phyloP scores from a whole-genome alignment of 306 rosid genomes.

The Sicyos edulis region DNA sequence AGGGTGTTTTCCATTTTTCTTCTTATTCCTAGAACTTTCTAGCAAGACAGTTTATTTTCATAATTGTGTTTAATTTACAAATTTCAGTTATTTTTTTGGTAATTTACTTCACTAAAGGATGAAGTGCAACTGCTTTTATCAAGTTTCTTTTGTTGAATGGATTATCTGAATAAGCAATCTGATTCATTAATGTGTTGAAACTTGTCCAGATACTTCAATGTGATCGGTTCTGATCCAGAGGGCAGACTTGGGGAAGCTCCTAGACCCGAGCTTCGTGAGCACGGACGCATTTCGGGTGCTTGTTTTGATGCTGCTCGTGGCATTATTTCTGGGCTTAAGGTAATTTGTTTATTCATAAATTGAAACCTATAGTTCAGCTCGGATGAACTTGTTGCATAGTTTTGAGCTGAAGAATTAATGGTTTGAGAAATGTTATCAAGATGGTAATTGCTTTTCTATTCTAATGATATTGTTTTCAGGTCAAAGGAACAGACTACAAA shows the following conservation, averaged over 20 bases:
- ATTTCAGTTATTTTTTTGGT: no score
- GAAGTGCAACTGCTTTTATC: neutral
- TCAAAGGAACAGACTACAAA: conserved; percentile 76
- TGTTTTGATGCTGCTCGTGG: conserved; percentile 94
- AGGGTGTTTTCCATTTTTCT: neutral
- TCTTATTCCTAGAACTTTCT: neutral
- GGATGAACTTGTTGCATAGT: neutral
- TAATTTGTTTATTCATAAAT: conserved; percentile 18
- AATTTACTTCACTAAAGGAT: neutral
- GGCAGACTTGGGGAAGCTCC: conserved; percentile 98
- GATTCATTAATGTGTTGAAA: conserved; percentile 3
- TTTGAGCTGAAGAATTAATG: neutral
- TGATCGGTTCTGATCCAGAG: conserved; percentile 87
- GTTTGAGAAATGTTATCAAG: no score
- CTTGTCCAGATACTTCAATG: conserved; percentile 75
- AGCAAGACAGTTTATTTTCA: no score
- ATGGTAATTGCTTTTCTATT: neutral
- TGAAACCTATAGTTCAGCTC: neutral
- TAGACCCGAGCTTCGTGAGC: conserved; percentile 86
- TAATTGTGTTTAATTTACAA: no score
- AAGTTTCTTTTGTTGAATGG: neutral
- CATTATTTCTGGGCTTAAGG: conserved; percentile 63
- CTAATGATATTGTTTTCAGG: conserved; percentile 38
- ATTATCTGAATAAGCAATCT: neutral
- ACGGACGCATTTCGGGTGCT: conserved; percentile 89